Base-by-base conservation (phyloP, 2,329 filamentous ascomycete genomes). In the Aspergillus floridensis region DNA sequence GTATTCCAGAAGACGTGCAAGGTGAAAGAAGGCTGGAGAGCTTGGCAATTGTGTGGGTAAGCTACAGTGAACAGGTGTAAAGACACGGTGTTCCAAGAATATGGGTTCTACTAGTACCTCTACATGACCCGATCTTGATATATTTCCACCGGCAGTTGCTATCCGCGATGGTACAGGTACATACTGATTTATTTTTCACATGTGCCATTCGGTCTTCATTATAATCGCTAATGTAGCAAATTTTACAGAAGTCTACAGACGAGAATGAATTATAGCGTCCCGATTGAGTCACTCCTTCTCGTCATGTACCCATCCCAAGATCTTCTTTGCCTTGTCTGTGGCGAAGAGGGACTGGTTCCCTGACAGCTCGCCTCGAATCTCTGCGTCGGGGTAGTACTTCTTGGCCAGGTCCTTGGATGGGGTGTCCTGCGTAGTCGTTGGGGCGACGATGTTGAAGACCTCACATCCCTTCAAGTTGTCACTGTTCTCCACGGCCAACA, bases 361-460 rank as follows among this genome's bases (percentile, higher is more conserved):
- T 6, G 60, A 63, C 53, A 71, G 53, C 22, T 69, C 67, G 4
- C 59, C 60, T 6, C 64, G 60, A 16, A 71, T 64, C 55, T 70
- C 63, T 2, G 66, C 54, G 2, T 72, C 44, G 21, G 70, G 69
- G 52, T 67, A 70, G 35, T 68, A 66, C 38, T 65, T 68, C 56
- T 58, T 59, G 11, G 68, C 69, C 8, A 71, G 59, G 24, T 69
- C 65, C 46, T 54, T 50, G 2, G 65, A 67, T 2, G 68, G 56
- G 21, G 57, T 66, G 1, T 65, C 57, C 52, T 69, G 69, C 16
- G 69, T 71, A 12, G 69, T 72, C 4, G 61, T 70, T 6, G 74
- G 72, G 4, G 74, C 72, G 22, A 71, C 61, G 29, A 76, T 68
- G 58, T 77, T 75, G 58, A 77, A 74, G 2, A 76, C 60, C 62